Evolutionary conservation across 2,329 filamentous ascomycete species (phyloP), one percentile per base, ranked within the genome.

Genomic region (Tolypocladium sp.): DNA sequence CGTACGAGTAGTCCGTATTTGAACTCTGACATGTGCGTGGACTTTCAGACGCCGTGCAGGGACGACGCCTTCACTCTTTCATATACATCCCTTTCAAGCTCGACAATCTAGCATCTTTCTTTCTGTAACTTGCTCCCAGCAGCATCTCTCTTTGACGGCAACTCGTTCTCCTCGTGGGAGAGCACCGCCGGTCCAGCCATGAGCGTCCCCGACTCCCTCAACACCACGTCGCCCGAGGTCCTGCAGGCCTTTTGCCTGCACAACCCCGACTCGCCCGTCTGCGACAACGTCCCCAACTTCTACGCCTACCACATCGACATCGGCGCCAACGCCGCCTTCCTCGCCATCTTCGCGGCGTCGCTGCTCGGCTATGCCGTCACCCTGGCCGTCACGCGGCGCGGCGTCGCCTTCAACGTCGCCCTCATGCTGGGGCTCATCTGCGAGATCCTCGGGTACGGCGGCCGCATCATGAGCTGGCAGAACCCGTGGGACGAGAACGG

Each of bases 361-460:
- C 64, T 77, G 7, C 17, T 83, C 51, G 67, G 71, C 37, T 75
- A 75, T 64, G 63, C 81, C 33, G 61, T 68, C 44, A 72, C 72
- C 49, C 77, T 76, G 61, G 74, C 70, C 38, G 57, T 77, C 55
- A 78, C 73, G 12, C 77, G 79, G 57, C 75, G 73, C 56, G 81
- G 77, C 13, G 77, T 76, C 59, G 74, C 73, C 55, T 86, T 84
- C 70, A 74, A 75, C 57, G 63, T 80, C n/a, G 78, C 79, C 52
- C 79, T 88, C 73, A 58, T 74, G 1, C 70, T 79, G 0, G 86
- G 86, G 8, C 74, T 82, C 22, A 55, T 79, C 46, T 74, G 77
- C 38, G 85, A 88, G 69, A 70, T 85, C 17, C 63, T 86, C 30
- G 86, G 85, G 13, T 88, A 89, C 63, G 71, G 70, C 0, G 85